These are phyloP conservation scores for Neurospora cerealis DNA, from an alignment of 495 filamentous ascomycete species.

Conservation along the genomic window DNA sequence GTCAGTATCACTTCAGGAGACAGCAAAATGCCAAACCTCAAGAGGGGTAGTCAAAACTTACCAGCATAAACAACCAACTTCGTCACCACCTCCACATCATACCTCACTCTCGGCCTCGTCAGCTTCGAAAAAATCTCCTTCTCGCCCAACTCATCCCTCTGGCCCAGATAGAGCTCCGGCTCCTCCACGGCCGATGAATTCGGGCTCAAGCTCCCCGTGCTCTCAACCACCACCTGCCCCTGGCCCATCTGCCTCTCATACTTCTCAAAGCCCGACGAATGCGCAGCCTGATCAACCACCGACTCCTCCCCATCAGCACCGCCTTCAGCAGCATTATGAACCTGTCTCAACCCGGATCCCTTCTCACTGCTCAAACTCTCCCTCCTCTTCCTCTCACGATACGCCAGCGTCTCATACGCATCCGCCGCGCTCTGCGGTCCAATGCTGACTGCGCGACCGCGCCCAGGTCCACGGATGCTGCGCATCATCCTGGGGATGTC, in stretches of 20 bases:
- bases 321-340: constrained; percentile 2
- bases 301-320: constrained; percentile 7
- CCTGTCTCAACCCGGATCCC: constrained; percentile 11
- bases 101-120: constrained; percentile 79
- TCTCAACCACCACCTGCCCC: constrained; percentile 54
- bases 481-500: constrained; percentile 72
- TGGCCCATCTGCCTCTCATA: constrained; percentile 43
- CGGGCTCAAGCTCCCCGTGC: not conserved
- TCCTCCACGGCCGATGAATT: constrained; percentile 5
- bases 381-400: constrained; percentile 67
- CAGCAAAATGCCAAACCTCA: too few relatives aligned
- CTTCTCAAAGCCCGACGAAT: constrained; percentile 21
- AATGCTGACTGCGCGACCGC: constrained; percentile 73
- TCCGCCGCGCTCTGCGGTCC: constrained; percentile 94
- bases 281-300: not conserved
- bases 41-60: constrained; percentile 27
- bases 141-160: constrained; percentile 48
- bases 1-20: too few relatives aligned
- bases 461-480: constrained; percentile 67
- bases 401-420: constrained; percentile 92
- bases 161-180: constrained; percentile 23
- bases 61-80: constrained; percentile 93
- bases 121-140: constrained; percentile 77
- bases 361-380: constrained; percentile 49
- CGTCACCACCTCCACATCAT: constrained; percentile 95